Evolutionary conservation across 352 stramenopile genomes (phyloP), one percentile per base, ranked within the genome.

Genomic region (Globisporangium canariense): DNA sequence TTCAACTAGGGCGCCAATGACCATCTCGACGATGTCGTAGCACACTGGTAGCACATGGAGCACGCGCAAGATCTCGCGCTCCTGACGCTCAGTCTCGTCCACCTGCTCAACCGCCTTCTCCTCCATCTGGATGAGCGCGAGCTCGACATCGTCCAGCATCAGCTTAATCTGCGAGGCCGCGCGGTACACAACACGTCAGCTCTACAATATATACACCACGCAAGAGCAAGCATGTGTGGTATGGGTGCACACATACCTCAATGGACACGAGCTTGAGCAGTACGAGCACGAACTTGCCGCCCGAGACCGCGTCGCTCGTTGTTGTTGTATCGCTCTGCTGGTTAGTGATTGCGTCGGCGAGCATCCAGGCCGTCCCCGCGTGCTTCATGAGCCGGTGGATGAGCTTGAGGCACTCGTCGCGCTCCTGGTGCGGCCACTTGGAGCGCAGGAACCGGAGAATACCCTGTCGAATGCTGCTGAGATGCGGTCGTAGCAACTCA

Each of bases 61-160:
- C 6, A 85, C 66, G 3, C 85, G 83, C 34, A 81, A 58, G 3
- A 91, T 67, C 52, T 90, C 83, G 36, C 74, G 74, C 7, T 72
- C 65, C 38, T 82, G 82, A 0, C 80, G 81, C 36, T 76, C 55
- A 0, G 62, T 49, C 55, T 92, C 81, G 1, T 82, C 69, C 11
- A 84, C 68, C 5, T 70, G 58, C 32, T 86, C 72, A 10, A 90
- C 65, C 9, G 78, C 69, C 4, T 73, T 46, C 13, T 90, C 81
- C n/a, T 91, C 82, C 60, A 90, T 74, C 64, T 89, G 72, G 40
- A 96, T 71, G 30, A 93, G 60, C 0, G 77, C 77, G 1, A 88
- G 64, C 62, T 94, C 85, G 4, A 90, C 82, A 61, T 96, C 87
- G 50, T 96, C 87, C 13, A 96, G 60, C 77, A 94, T 89, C 30